Percentiles rank a stretch among this genome's conserved stretches.
These are phyloP conservation scores for Cordyceps militaris DNA, from an alignment of 2,329 filamentous ascomycete species.

Conservation along the genomic window DNA sequence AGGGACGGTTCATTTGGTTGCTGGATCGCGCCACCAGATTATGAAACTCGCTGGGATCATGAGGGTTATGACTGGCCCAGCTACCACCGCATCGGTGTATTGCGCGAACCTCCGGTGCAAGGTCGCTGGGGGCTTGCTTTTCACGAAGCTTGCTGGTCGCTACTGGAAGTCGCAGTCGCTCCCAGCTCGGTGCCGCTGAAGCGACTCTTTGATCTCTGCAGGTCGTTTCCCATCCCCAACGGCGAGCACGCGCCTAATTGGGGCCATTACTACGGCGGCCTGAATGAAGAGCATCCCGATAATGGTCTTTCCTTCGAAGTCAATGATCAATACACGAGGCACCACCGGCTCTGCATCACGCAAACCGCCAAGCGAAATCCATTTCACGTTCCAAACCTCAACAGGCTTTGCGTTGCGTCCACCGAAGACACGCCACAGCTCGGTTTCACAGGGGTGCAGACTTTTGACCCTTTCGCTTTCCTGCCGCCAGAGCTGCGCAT, in stretches of 20 bases:
- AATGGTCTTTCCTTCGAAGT: neutral
- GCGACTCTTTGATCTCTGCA: neutral
- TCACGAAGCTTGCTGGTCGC: slow-evolving; percentile 6
- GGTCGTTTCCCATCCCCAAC: neutral
- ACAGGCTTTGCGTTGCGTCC: neutral
- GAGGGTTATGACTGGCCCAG: neutral
- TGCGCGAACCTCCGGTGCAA: neutral
- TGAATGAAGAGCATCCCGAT: neutral
- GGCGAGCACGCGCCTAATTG: neutral
- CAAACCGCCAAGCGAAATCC: neutral
- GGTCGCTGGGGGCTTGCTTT: neutral
- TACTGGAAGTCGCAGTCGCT: neutral
- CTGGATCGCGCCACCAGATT: neutral
- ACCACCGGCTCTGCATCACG: neutral
- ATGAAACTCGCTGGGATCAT: neutral
- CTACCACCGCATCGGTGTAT: neutral
- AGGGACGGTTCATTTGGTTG: neutral
- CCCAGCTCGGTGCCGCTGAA: neutral
- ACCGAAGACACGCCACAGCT: neutral
- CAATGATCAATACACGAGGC: neutral
- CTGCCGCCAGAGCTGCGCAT: neutral
- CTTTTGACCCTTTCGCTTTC: neutral
- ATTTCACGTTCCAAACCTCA: neutral
- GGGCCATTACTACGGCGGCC: neutral
- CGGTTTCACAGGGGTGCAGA: neutral